phyloP scores from a whole-genome alignment of 805 yeast genomes.

The Starmera amethionina region DNA sequence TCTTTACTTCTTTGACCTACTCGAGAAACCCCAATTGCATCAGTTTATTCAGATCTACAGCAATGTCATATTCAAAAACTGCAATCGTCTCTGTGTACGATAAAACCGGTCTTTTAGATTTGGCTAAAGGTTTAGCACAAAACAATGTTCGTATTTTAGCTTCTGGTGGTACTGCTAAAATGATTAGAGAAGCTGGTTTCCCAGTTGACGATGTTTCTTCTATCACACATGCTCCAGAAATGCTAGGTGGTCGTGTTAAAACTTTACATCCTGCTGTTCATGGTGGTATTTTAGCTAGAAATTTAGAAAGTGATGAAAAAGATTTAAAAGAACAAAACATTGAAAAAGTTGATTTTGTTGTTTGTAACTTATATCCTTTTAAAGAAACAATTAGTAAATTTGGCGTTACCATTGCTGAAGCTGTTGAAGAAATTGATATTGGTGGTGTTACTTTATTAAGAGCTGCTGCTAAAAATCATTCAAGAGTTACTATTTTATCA shows the following conservation, averaged over 20 bases:
- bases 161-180: constrained; percentile 93
- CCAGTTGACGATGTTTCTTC: constrained; percentile 93
- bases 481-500: constrained; percentile 89
- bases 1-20: no score
- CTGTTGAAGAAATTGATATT: constrained; percentile 96
- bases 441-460: constrained; percentile 96
- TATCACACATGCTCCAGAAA: constrained; percentile 97
- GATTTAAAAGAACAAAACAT: constrained; percentile 86
- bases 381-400: constrained; percentile 94
- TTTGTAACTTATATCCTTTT: constrained; percentile 96
- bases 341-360: constrained; percentile 93
- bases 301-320: constrained; percentile 81
- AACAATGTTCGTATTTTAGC: constrained; percentile 89
- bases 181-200: constrained; percentile 95
- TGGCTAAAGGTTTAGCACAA: constrained; percentile 88
- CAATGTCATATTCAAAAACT: constrained; percentile 48
- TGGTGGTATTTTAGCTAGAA: constrained; percentile 93
- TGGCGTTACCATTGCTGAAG: constrained; percentile 92
- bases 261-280: constrained; percentile 98
- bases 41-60: no score
- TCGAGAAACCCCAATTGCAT: no score
- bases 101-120: constrained; percentile 91
- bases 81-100: constrained; percentile 96
- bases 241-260: constrained; percentile 97
- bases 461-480: constrained; percentile 98